phyloP scores from a whole-genome alignment of 306 rosid genomes.

The Purshia tridentata region DNA sequence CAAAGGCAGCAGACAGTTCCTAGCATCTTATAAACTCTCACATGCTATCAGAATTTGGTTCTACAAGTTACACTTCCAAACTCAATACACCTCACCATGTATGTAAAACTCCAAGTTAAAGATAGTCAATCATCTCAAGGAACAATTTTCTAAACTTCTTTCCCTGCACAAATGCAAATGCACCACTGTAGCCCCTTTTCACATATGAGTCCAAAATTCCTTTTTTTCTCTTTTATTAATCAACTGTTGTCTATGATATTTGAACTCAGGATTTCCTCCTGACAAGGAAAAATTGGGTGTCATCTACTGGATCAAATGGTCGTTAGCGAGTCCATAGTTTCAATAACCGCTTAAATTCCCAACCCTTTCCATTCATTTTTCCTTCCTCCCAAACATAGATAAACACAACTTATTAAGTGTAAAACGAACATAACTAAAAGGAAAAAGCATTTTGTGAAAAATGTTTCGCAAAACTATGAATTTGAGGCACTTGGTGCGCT shows the following conservation, averaged over 20 bases:
- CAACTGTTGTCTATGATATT: too few relatives aligned
- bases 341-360: neutral
- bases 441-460: neutral
- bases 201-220: too few relatives aligned
- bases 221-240: too few relatives aligned
- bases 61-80: neutral
- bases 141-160: too few relatives aligned
- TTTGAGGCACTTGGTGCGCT: neutral
- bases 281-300: too few relatives aligned
- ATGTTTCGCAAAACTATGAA: neutral
- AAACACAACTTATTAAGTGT: neutral
- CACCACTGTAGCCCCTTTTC: too few relatives aligned
- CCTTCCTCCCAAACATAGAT: neutral
- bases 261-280: too few relatives aligned
- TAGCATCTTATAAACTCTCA: too few relatives aligned
- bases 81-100: neutral
- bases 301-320: too few relatives aligned
- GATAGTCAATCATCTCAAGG: too few relatives aligned
- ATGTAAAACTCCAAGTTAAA: neutral
- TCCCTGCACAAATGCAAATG: too few relatives aligned
- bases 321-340: neutral
- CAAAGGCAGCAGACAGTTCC: neutral
- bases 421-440: too few relatives aligned
- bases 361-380: neutral
- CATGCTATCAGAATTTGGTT: neutral